A percentile compares a stretch with the other conserved stretches of the same genome.
Conservation (phyloP, 2,329 filamentous ascomycete species). For the Calonectria crousiana region DNA sequence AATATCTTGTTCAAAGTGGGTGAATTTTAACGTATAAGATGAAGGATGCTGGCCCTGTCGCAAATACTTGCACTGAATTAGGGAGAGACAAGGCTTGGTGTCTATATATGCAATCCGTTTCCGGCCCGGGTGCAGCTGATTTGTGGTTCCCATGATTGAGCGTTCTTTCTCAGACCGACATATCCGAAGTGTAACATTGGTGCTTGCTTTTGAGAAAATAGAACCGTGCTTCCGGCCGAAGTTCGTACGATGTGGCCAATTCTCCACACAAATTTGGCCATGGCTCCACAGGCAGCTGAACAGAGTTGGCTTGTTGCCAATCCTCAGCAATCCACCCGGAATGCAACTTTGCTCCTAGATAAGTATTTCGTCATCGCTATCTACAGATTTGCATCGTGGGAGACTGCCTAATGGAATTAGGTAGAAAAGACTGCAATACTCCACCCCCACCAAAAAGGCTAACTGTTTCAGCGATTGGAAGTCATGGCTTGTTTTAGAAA, state of each 20-base stretch:
- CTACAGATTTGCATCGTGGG: no score
- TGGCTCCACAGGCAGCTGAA: background rate
- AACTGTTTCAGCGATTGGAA: background rate
- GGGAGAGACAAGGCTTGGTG: background rate
- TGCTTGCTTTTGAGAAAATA: background rate
- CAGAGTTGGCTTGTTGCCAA: background rate
- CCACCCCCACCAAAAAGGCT: background rate
- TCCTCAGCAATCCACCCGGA: background rate
- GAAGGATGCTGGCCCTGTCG: accelerated
- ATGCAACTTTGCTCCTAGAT: no score
- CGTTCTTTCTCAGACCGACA: background rate
- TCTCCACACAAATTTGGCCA: background rate
- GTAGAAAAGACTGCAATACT: no score
- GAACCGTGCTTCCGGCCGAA: background rate
- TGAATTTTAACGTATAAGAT: background rate
- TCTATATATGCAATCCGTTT: background rate
- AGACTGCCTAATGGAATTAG: no score
- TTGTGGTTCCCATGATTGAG: background rate
- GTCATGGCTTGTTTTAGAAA: background rate
- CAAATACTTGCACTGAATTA: background rate
- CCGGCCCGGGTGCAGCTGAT: no score
- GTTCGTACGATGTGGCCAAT: background rate
- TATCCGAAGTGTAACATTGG: background rate
- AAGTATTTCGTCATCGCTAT: no score
- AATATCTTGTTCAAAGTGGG: background rate